Evolutionary conservation across 2,329 filamentous ascomycete species (phyloP), one percentile per base, ranked within the genome.

Genomic region (Bimuria novae-zelandiae): DNA sequence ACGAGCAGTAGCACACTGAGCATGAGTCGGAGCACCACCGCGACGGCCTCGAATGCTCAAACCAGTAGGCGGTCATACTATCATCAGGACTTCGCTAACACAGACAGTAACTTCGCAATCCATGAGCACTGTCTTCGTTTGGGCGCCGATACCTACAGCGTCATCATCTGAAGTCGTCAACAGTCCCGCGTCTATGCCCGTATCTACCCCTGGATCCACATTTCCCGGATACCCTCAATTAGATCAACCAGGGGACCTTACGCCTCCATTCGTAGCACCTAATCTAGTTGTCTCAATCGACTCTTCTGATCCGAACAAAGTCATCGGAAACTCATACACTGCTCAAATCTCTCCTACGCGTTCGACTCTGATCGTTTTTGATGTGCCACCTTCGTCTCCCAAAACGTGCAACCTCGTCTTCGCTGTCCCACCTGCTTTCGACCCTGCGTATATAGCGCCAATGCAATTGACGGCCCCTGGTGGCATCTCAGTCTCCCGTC

Each of bases 321-420:
- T 73, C 7, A 73, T 72, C 30, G 78, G 78, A 0, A 74, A 75
- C 0, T 63, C 69, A 21, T 77, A 73, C 61, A 68, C 65, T 32
- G 78, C 70, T 16, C 61, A 69, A 12, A 66, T 81, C 53, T 76
- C 74, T 4, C 66, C 73, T 1, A 70, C 59, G 3, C 55, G 61
- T n/a, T 71, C 65, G 35, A 70, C 72, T 8, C 56, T 81, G 54
- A 80, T 80, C 70, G 76, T 74, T 53, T 81, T 81, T 60, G 75
- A 81, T 55, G 68, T 81, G 21, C 75, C 75, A 0, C 56, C 66
- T 3, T 64, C 62, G 3, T 53, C 66, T 32, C 74, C 75, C 53
- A 76, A 76, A 55, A 77, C 71, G 27, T 82, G 80, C 70, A 77
- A 73, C 4, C 63, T 81, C n/a, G 67, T 76, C 51, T 80, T 82